Percentiles rank a stretch among this genome's conserved stretches.
phyloP scores from a whole-genome alignment of 768 basidiomycete genomes.

The Floccularia luteovirens region DNA sequence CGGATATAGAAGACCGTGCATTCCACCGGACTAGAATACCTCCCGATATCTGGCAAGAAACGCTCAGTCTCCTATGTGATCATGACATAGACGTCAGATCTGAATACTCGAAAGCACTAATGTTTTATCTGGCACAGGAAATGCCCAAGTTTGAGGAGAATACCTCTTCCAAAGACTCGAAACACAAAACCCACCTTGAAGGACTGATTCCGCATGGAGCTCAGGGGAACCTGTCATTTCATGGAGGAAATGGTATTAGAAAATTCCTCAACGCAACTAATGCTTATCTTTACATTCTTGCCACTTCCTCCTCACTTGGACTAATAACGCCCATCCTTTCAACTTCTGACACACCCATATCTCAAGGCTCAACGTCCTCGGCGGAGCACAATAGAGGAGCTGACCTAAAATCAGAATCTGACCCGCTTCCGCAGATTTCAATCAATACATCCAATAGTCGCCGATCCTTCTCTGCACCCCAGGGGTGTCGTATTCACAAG shows the following conservation, averaged over 20 bases:
- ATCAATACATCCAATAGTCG: conserved; percentile 20
- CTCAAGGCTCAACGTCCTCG: conserved; percentile 9
- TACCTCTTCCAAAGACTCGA: conserved; percentile 36
- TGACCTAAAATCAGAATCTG: neutral
- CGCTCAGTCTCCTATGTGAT: conserved; percentile 79
- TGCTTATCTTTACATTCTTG: conserved; percentile 74
- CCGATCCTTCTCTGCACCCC: conserved; percentile 34
- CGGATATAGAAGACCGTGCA: conserved; percentile 21
- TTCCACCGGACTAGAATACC: conserved; percentile 63
- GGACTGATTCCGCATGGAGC: conserved; percentile 39
- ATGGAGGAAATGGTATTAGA: conserved; percentile 51
- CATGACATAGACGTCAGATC: conserved; percentile 67
- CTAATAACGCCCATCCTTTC: conserved; percentile 32
- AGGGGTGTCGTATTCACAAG: conserved; percentile 48
- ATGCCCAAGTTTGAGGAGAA: conserved; percentile 56
- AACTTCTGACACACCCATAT: conserved; percentile 24
- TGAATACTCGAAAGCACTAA: conserved; percentile 68
- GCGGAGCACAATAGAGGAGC: neutral
- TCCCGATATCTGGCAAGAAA: conserved; percentile 89
- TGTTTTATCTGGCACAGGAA: conserved; percentile 72
- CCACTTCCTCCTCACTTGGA: conserved; percentile 62
- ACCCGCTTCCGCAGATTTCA: conserved; percentile 13
- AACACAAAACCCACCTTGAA: conserved; percentile 37
- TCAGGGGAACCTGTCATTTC: conserved; percentile 38
- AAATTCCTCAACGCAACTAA: conserved; percentile 77